Evolutionary conservation across 768 basidiomycete genomes (phyloP).

Genomic region (Xanthoconium stramineum): DNA sequence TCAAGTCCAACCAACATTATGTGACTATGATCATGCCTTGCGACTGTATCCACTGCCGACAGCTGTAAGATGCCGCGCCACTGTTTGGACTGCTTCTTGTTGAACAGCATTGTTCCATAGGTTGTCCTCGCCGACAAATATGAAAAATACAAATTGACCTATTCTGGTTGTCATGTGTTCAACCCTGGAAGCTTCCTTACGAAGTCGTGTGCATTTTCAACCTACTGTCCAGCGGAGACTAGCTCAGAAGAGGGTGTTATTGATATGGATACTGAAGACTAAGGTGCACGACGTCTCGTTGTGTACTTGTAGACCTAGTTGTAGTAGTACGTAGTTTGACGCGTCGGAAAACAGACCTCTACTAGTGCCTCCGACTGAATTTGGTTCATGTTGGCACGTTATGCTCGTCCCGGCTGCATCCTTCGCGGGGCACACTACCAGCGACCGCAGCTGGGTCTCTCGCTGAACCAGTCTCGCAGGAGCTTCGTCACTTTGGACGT

Average conservation of each 20-base stretch:
- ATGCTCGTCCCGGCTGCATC: constrained; percentile 12
- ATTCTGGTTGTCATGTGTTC: constrained; percentile 98
- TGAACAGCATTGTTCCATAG: constrained; percentile 38
- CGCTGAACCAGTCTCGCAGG: constrained; percentile 12
- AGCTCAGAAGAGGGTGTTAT: constrained; percentile 78
- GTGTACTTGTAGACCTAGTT: background rate
- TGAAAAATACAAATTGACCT: constrained; percentile 93
- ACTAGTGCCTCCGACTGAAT: background rate
- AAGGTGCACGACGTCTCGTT: background rate
- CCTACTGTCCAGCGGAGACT: constrained; percentile 81
- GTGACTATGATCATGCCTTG: constrained; percentile 90
- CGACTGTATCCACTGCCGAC: constrained; percentile 94
- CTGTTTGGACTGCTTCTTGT: background rate
- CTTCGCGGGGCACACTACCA: constrained; percentile 7
- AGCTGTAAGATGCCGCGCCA: constrained; percentile 51
- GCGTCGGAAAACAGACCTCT: background rate
- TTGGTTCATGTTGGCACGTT: constrained; percentile 25
- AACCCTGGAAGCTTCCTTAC: constrained; percentile 94
- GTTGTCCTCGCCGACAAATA: constrained; percentile 94
- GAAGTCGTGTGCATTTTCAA: constrained; percentile 80
- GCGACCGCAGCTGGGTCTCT: constrained; percentile 1
- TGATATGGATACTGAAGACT: constrained; percentile 39
- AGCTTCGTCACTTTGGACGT: constrained; percentile 25
- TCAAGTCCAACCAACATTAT: constrained; percentile 79
- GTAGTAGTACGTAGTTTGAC: background rate